These are phyloP conservation scores for Sporothrix schenckii DNA, from an alignment of 2,329 filamentous ascomycete species.

Conservation along the genomic window DNA sequence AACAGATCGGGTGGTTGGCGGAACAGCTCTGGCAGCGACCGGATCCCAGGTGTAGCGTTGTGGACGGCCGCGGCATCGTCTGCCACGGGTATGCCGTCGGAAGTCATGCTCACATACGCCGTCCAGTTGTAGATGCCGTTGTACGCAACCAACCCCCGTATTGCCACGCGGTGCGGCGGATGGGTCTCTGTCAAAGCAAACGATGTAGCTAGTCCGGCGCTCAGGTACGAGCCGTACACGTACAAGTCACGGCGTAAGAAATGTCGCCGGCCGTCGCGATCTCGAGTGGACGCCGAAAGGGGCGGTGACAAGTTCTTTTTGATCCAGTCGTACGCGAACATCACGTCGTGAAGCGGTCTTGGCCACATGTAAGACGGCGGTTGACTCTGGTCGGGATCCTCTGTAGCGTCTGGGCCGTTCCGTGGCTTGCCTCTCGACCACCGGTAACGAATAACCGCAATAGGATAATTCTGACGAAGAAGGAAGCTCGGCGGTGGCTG, in stretches of 20 bases:
- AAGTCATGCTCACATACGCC: slow-evolving; percentile 48
- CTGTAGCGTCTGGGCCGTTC: not conserved
- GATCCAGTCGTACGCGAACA: slow-evolving; percentile 59
- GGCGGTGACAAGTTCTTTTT: slow-evolving; percentile 49
- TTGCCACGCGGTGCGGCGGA: slow-evolving; percentile 48
- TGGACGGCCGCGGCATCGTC: slow-evolving; percentile 45
- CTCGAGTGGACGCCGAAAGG: slow-evolving; percentile 3
- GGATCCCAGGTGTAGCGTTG: slow-evolving; percentile 40
- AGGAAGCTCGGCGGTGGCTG: slow-evolving; percentile 47
- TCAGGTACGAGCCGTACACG: slow-evolving; percentile 61
- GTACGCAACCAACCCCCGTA: slow-evolving; percentile 59
- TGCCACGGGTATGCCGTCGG: slow-evolving; percentile 1
- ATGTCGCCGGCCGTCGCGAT: slow-evolving; percentile 7
- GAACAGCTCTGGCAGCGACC: slow-evolving; percentile 49
- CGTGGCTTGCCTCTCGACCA: slow-evolving; percentile 47
- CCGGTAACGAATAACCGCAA: slow-evolving; percentile 62
- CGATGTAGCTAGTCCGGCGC: slow-evolving; percentile 59
- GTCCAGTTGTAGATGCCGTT: slow-evolving; percentile 69
- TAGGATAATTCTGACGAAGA: slow-evolving; percentile 47
- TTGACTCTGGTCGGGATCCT: not conserved
- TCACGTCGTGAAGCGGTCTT: slow-evolving; percentile 59
- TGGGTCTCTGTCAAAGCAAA: slow-evolving; percentile 61
- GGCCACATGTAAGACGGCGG: slow-evolving; percentile 53
- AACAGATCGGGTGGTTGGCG: slow-evolving; percentile 54
- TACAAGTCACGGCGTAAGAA: slow-evolving; percentile 48